Percentiles rank a stretch among this genome's conserved stretches.
phyloP scores from a whole-genome alignment of 208 protist species.

The Jaenimonas drosophilae region DNA sequence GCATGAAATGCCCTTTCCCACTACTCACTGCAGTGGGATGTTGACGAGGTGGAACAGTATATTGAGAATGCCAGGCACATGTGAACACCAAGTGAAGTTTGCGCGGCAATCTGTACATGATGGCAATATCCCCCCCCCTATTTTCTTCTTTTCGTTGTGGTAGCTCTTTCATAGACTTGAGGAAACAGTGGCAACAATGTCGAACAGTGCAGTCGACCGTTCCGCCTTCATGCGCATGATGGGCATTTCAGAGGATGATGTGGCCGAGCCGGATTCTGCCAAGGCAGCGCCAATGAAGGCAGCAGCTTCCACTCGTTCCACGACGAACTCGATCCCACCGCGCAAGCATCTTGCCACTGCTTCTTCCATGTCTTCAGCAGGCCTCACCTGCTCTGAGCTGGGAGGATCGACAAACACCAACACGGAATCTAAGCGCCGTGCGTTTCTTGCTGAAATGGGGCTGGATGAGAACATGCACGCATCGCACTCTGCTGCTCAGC shows the following conservation, averaged over 20 bases:
- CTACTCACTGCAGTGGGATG: too few relatives aligned
- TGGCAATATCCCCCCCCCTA: too few relatives aligned
- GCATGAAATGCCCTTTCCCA: too few relatives aligned
- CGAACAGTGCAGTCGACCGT: constrained; percentile 32
- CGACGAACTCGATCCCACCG: not conserved
- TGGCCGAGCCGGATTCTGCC: constrained; percentile 28
- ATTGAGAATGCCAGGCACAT: too few relatives aligned
- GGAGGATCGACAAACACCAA: not conserved
- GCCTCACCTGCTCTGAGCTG: not conserved
- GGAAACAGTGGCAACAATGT: constrained; percentile 3
- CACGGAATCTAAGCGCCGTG: constrained; percentile 3
- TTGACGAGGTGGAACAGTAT: too few relatives aligned
- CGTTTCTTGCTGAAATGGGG: constrained; percentile 10
- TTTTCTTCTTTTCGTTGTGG: not conserved
- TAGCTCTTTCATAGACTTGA: not conserved
- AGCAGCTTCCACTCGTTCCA: not conserved
- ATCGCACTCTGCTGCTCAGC: too few relatives aligned
- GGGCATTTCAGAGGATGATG: constrained; percentile 63
- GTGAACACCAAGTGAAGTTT: too few relatives aligned
- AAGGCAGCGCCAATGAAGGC: not conserved
- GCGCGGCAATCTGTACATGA: too few relatives aligned
- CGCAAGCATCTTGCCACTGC: not conserved
- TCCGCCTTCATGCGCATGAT: constrained; percentile 67
- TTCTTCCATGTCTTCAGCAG: not conserved
- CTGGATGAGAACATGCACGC: too few relatives aligned